Base-by-base conservation (phyloP, 345 rosid species). In the Adansonia digitata region DNA sequence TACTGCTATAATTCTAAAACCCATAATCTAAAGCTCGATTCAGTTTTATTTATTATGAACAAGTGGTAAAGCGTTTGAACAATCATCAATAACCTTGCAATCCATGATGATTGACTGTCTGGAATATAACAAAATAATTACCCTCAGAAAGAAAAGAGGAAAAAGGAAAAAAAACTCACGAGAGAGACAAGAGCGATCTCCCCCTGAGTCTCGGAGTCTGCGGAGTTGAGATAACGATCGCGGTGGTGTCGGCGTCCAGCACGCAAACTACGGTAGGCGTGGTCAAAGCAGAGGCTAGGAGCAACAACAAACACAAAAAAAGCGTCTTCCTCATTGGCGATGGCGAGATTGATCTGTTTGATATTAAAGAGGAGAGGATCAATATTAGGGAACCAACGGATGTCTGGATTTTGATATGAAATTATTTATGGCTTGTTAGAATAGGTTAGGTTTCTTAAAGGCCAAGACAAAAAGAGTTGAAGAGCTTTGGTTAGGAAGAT, bases 161-260 rank as follows among this genome's bases (percentile, higher is more conserved):
- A 56, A 52, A n/a, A n/a, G 2, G 11, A 65, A 43, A 43, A 1
- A 43, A 2, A 7, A 69, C 73, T 69, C 42, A 69, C 73, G 73
- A 31, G 11, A 69, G 42, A 48, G 57, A 69, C 53, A 69, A 48
- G 59, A 69, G 73, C 59, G 59, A 48, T 46, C 73, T 29, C 22
- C 43, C 59, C 37, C 57, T 27, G 40, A 9, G 17, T 29, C 73
- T 69, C 18, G 39, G 39, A 59, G 64, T 13, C 37, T 12, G 37
- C 37, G 39, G 29, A 59, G 39, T 29, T 59, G 64, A 59, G n/a
- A 59, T 37, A 9, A 10, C 2, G 56, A 69, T 48, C 29, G 59
- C 73, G 57, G 59, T 9, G 43, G 10, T 34, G 26, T 10, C 59
- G 42, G 27, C 43, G 10, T 29, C 10, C 43, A 43, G 39, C 27